Percentiles rank a stretch among this genome's conserved stretches.
Conservation (phyloP, 2,329 filamentous ascomycete species). For the Phialophora macrospora region DNA sequence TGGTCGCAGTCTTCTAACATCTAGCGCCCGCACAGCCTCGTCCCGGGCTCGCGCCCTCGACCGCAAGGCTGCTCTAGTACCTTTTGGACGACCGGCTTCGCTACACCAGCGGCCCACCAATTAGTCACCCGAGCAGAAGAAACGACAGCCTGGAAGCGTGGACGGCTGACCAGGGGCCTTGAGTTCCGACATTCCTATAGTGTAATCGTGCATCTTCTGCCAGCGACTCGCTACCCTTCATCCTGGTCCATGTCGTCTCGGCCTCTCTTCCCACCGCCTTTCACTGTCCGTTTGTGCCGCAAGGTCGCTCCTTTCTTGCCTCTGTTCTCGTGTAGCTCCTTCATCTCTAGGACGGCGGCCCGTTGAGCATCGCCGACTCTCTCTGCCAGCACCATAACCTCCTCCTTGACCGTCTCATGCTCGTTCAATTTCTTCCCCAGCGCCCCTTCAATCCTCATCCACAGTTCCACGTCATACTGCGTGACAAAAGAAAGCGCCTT, state of each 20-base stretch:
- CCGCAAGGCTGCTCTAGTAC: conserved; percentile 19
- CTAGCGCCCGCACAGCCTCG: not conserved
- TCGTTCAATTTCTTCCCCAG: conserved; percentile 76
- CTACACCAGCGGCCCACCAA: not conserved
- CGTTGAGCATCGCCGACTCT: conserved; percentile 83
- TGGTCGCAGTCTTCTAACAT: not conserved
- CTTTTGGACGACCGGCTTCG: not conserved
- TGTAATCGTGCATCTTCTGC: not conserved
- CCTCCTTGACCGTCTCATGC: conserved; percentile 74
- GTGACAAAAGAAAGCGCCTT: conserved; percentile 80
- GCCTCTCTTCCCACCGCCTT: conserved; percentile 53
- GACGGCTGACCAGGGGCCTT: not conserved
- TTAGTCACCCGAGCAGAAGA: not conserved
- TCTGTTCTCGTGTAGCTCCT: conserved; percentile 70
- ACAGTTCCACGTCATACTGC: conserved; percentile 85
- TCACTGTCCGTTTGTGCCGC: conserved; percentile 56
- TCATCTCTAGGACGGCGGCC: conserved; percentile 78
- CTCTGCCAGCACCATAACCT: conserved; percentile 79
- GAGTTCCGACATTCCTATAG: not conserved
- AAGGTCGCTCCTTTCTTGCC: conserved; percentile 44
- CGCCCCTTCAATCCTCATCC: conserved; percentile 78
- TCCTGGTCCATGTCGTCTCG: conserved; percentile 75
- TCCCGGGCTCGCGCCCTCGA: not conserved
- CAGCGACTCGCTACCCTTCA: conserved; percentile 60
- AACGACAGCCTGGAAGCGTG: not conserved